These are phyloP conservation scores for Penicillium crustosum DNA, from an alignment of 2,329 filamentous ascomycete genomes.

Conservation along the genomic window DNA sequence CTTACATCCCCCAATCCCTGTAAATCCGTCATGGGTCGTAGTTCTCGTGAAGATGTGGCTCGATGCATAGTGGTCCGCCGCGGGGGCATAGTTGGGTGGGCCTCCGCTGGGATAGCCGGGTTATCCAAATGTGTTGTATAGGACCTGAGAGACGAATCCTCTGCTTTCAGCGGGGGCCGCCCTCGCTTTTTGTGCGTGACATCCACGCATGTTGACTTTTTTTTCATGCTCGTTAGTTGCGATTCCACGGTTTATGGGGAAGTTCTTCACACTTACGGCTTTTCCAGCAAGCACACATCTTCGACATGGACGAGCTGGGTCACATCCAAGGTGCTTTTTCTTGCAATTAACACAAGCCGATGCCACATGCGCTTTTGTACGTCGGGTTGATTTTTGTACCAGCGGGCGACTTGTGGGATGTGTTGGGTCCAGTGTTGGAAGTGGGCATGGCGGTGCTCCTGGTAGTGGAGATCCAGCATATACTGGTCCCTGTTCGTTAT, in stretches of 20 bases:
- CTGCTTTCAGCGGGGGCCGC: slow-evolving; percentile 45
- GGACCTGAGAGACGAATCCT: slow-evolving; percentile 39
- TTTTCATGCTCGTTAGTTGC: neutral
- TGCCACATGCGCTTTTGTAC: slow-evolving; percentile 50
- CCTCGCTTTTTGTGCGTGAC: slow-evolving; percentile 51
- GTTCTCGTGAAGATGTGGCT: slow-evolving; percentile 39
- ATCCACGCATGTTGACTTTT: slow-evolving; percentile 45
- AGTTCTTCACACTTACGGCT: slow-evolving; percentile 38
- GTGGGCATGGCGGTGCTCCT: slow-evolving; percentile 26
- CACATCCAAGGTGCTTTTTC: slow-evolving; percentile 50
- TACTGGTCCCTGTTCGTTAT: slow-evolving; percentile 20
- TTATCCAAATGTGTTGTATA: slow-evolving; percentile 33
- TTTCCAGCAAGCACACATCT: slow-evolving; percentile 49
- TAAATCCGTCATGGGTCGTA: slow-evolving; percentile 41
- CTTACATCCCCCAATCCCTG: slow-evolving; percentile 28
- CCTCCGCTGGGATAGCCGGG: slow-evolving; percentile 26
- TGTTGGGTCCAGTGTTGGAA: slow-evolving; percentile 24
- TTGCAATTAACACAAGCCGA: slow-evolving; percentile 52
- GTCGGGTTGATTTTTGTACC: slow-evolving; percentile 42
- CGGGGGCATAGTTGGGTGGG: slow-evolving; percentile 22
- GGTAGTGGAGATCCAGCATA: slow-evolving; percentile 16
- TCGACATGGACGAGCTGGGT: slow-evolving; percentile 47
- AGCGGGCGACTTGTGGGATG: slow-evolving; percentile 29
- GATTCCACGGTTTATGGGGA: neutral
- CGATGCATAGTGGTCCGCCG: slow-evolving; percentile 33